These are phyloP conservation scores for Salvia miltiorrhiza DNA, from an alignment of 257 asterid genomes.

Conservation along the genomic window DNA sequence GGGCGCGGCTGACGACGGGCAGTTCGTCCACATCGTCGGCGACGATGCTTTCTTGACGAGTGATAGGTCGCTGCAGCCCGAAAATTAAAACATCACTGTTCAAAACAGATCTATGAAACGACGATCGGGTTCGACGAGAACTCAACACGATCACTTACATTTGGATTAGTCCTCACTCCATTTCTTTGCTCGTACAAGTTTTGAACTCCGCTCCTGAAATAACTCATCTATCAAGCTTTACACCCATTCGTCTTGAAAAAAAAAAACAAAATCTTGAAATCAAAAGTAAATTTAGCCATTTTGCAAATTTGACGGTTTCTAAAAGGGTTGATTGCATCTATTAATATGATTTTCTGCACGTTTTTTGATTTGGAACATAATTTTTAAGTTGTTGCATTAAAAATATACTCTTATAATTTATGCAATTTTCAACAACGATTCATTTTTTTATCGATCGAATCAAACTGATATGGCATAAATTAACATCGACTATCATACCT, in stretches of 20 bases:
- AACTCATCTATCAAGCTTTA: not conserved
- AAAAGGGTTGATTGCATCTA: not conserved
- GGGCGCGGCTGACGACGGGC: not conserved
- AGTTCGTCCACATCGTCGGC: conserved; percentile 15
- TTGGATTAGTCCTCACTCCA: conserved; percentile 17
- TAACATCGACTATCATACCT: too few species aligned
- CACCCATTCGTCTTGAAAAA: not conserved
- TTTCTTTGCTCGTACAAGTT: conserved; percentile 19
- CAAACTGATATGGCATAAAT: too few species aligned
- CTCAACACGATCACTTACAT: conserved; percentile 31
- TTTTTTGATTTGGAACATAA: too few species aligned
- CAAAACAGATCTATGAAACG: not conserved
- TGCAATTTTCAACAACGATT: too few species aligned
- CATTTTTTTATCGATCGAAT: too few species aligned
- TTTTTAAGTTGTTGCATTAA: too few species aligned
- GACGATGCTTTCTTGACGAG: conserved; percentile 14
- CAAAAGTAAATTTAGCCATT: not conserved
- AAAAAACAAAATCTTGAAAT: not conserved
- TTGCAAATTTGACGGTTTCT: too few species aligned
- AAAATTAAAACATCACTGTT: not conserved
- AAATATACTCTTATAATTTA: too few species aligned
- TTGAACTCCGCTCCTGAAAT: conserved; percentile 28
- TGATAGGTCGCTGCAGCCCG: not conserved
- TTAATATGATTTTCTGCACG: too few species aligned
- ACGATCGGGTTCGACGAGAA: not conserved